These are phyloP conservation scores for Mortierella sp. DNA, from an alignment of 371 early-diverging fungal species.

Conservation along the genomic window DNA sequence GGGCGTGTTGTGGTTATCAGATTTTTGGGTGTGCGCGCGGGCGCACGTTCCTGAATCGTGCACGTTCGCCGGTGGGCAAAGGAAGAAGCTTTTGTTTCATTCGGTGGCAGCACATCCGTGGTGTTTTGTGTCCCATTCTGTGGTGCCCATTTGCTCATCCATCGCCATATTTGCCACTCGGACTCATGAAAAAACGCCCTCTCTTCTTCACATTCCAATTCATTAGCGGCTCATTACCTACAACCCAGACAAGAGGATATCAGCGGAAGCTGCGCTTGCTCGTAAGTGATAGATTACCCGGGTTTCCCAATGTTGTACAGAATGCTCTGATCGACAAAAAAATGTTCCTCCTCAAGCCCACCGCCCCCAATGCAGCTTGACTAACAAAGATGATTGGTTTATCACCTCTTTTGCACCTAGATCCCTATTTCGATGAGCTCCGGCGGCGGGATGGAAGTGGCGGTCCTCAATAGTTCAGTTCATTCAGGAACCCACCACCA, in stretches of 20 bases:
- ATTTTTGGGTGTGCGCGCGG: background rate
- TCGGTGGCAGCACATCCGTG: no score
- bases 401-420: conserved; percentile 3
- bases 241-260: conserved; percentile 48
- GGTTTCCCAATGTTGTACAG: background rate
- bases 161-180: background rate
- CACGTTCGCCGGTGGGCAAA: no score
- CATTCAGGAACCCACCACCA: no score
- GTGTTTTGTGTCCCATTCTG: no score
- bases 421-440: conserved; percentile 45
- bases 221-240: conserved; percentile 42
- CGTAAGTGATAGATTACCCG: conserved; percentile 22
- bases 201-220: background rate
- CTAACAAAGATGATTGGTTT: background rate
- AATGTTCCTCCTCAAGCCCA: background rate
- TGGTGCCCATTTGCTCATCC: no score
- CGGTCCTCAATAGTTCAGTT: background rate
- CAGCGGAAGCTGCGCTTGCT: conserved; percentile 42
- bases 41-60: conserved; percentile 29
- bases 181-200: background rate
- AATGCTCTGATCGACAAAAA: background rate
- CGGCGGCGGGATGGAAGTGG: conserved; percentile 31
- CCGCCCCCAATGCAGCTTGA: background rate
- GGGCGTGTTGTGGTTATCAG: no score
- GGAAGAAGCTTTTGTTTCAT: no score